phyloP scores from a whole-genome alignment of 495 filamentous ascomycete genomes.

The Penicillium robsamsonii region DNA sequence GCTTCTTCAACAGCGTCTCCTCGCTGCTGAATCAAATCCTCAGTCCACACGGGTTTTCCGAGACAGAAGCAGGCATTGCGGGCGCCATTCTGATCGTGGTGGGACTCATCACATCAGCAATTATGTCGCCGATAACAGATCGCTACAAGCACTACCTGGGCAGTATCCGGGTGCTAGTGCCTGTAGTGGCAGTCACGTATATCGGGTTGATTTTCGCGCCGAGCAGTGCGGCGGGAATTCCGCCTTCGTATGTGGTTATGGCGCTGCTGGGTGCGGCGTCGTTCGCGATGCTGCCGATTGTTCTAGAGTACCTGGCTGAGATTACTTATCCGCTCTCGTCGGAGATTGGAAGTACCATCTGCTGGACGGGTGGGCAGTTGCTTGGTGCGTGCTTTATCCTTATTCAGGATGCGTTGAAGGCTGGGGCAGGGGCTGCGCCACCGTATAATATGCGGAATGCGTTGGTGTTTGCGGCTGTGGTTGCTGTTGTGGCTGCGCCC shows the following conservation, averaged over 20 bases:
- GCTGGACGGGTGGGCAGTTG: constrained; percentile 72
- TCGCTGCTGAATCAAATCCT: constrained; percentile 90
- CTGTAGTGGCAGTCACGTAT: constrained; percentile 69
- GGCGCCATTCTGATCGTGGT: constrained; percentile 88
- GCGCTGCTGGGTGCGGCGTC: constrained; percentile 70
- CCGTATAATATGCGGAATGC: constrained; percentile 67
- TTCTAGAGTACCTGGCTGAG: constrained; percentile 82
- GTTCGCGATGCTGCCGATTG: constrained; percentile 81
- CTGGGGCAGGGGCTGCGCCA: constrained; percentile 51
- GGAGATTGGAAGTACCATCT: constrained; percentile 76
- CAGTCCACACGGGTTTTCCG: constrained; percentile 72
- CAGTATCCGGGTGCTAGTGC: constrained; percentile 71
- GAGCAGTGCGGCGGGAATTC: constrained; percentile 60
- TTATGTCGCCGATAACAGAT: constrained; percentile 79
- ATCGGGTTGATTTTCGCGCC: constrained; percentile 82
- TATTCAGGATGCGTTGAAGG: constrained; percentile 75
- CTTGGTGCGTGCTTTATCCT: constrained; percentile 82
- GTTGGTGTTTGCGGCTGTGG: constrained; percentile 73
- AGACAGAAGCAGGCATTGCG: constrained; percentile 82
- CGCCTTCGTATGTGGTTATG: constrained; percentile 63
- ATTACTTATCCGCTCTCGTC: constrained; percentile 84
- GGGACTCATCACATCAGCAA: constrained; percentile 73
- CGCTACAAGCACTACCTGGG: constrained; percentile 74
- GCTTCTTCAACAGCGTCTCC: constrained; percentile 89
- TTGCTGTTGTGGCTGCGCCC: constrained; percentile 63